Conservation (phyloP, 805 yeast species). For the Kodamaea sagamina region DNA sequence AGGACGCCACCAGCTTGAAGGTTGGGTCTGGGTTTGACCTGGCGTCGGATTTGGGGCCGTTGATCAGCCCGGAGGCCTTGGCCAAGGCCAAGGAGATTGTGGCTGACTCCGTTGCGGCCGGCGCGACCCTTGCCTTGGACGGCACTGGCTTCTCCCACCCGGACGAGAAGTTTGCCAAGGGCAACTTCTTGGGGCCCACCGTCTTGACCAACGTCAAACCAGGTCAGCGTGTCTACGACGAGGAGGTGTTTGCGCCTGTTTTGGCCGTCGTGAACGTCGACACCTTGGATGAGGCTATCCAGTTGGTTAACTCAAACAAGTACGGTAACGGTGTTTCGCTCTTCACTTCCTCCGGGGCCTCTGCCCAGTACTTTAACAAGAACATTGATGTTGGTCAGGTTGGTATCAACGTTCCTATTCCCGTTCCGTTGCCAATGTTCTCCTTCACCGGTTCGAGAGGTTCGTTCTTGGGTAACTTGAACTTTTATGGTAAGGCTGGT, state of each 20-base stretch:
- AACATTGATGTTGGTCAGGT: conserved; percentile 75
- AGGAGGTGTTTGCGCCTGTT: conserved; percentile 79
- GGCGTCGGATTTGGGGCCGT: conserved; percentile 70
- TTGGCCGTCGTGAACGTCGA: conserved; percentile 61
- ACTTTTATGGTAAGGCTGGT: conserved; percentile 80
- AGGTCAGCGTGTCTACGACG: conserved; percentile 71
- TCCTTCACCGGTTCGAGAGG: conserved; percentile 77
- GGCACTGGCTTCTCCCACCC: conserved; percentile 54
- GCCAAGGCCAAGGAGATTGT: conserved; percentile 58
- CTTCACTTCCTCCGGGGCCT: conserved; percentile 68
- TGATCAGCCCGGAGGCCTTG: conserved; percentile 61
- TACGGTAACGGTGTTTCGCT: conserved; percentile 75
- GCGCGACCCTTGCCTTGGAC: conserved; percentile 63
- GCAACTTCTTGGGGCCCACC: conserved; percentile 76
- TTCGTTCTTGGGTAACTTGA: conserved; percentile 75
- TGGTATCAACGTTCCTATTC: conserved; percentile 77
- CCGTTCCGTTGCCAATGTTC: conserved; percentile 81
- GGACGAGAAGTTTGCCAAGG: conserved; percentile 44
- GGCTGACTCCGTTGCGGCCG: conserved; percentile 55
- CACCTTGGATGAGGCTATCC: conserved; percentile 68
- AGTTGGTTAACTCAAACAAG: conserved; percentile 53
- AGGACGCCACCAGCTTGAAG: conserved; percentile 55
- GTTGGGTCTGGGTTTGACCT: conserved; percentile 69
- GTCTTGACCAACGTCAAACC: conserved; percentile 61
- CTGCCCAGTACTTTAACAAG: conserved; percentile 70